phyloP scores from a whole-genome alignment of 306 rosid species.

The Mimosa bimucronata region DNA sequence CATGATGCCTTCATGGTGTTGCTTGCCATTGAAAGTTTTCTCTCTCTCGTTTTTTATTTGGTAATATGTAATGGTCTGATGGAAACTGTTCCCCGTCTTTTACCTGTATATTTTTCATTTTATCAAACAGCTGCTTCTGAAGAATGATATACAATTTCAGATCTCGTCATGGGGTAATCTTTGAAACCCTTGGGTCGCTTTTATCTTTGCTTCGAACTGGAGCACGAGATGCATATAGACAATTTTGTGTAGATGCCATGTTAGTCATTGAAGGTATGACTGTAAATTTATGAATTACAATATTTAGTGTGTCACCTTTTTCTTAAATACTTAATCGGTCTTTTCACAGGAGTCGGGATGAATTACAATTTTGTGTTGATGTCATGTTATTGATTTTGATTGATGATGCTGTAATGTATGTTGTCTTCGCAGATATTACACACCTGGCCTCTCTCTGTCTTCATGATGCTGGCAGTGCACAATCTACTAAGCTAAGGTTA shows the following conservation, averaged over 20 bases:
- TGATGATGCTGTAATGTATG: conserved; percentile 14
- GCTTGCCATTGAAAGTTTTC: not conserved
- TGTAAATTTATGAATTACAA: not conserved
- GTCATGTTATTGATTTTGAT: not conserved
- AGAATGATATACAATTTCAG: conserved; percentile 45
- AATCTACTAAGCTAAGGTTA: conserved; percentile 51
- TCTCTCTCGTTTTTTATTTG: not conserved
- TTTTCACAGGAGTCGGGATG: too few relatives aligned
- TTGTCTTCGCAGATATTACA: conserved; percentile 59
- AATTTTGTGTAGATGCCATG: conserved; percentile 72
- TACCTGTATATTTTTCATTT: not conserved
- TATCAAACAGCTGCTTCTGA: conserved; percentile 10
- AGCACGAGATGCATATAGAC: conserved; percentile 68
- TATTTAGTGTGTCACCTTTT: not conserved
- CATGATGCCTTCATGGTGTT: not conserved
- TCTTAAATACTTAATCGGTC: not conserved
- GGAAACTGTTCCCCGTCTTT: not conserved
- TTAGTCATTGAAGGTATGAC: conserved; percentile 69
- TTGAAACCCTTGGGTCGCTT: conserved; percentile 74
- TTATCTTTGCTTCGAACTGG: conserved; percentile 79
- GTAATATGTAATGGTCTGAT: not conserved
- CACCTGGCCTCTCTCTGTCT: conserved; percentile 53
- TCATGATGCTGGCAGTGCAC: conserved; percentile 40
- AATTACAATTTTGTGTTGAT: too few relatives aligned
- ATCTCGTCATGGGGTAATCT: conserved; percentile 69